These are phyloP conservation scores for Themeda triandra DNA, from an alignment of 176 grass and related monocot species.

Conservation along the genomic window DNA sequence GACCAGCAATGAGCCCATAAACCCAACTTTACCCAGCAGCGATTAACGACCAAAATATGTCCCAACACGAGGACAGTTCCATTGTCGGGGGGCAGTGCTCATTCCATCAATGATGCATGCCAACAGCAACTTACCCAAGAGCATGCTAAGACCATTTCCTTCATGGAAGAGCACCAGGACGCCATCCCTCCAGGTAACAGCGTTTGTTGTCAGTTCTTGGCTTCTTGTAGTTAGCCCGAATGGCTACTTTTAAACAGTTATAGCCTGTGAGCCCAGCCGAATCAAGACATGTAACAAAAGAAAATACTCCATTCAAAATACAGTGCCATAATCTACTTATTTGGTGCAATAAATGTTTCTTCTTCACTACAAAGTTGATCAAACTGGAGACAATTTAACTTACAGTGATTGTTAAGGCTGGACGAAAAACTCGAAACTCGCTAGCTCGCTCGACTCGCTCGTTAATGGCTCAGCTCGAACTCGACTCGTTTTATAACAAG, in stretches of 20 bases:
- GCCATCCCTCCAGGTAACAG: neutral
- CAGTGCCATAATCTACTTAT: neutral
- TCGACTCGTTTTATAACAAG: no score
- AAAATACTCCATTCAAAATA: neutral
- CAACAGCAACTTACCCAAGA: neutral
- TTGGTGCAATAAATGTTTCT: neutral
- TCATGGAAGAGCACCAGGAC: neutral
- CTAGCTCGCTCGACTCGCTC: no score
- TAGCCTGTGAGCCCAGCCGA: neutral
- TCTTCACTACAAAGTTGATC: neutral
- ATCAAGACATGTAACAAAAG: neutral
- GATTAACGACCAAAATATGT: neutral
- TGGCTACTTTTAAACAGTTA: neutral
- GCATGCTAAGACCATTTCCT: neutral
- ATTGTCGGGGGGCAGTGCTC: neutral
- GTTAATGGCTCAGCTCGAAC: no score
- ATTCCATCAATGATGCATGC: neutral
- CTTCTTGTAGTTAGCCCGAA: neutral
- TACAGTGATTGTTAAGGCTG: neutral
- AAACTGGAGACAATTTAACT: neutral
- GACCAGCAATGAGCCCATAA: constrained; percentile 18
- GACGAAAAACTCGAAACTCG: no score
- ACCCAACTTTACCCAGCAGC: constrained; percentile 7
- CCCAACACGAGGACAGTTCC: neutral
- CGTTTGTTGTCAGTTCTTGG: neutral